Evolutionary conservation across 164 flowering plant genomes (phyloP), one percentile per base, ranked within the genome.

Genomic region (Pachysandra terminalis): DNA sequence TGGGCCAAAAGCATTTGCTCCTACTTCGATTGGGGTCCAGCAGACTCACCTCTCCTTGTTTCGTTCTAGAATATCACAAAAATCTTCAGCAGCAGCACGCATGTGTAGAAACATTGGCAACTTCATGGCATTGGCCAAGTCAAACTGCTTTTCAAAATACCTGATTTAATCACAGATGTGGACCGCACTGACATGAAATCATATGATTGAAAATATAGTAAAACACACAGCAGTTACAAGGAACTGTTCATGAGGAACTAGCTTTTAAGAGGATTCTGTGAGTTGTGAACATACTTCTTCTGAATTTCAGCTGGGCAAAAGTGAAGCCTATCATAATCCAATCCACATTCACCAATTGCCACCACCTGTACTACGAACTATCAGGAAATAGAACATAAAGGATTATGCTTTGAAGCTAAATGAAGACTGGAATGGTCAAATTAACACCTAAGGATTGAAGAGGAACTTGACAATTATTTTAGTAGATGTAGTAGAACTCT

Each of bases 301-400:
- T 95, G 99, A 72, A 83, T 77, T 56, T 89, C 97, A 70, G 93
- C 19, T 59, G 96, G 90, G 81, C 96, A 95, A 80, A 95, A 95
- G 45, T 95, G 97, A 82, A 89, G 92, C 75, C 99, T 78, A 69
- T 95, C 99, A 74, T 95, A 92, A 67, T 95, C 99, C 83, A 95
- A 74, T 64, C 99, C 99, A 82, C 99, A 95, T 82, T 95, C 99
- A 73, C 99, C 99, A 73, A 95, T 83, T 54, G 98, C 99, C 67
- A 95, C 99, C 72, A 95, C 99, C 98, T 94, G 73, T 45, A 56
- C 55, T 49, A 19, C 48, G 40, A 56, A 61, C 28, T 58, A 63
- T 23, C 25, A 54, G 9, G 21, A 24, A 52, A 0, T 27, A 40
- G 15, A n/a, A 48, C 3, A 5, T 35, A 19, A 49, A 51, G 53